Conservation (phyloP, 1,284 basidiomycete genomes). For the Naganishia albida region DNA sequence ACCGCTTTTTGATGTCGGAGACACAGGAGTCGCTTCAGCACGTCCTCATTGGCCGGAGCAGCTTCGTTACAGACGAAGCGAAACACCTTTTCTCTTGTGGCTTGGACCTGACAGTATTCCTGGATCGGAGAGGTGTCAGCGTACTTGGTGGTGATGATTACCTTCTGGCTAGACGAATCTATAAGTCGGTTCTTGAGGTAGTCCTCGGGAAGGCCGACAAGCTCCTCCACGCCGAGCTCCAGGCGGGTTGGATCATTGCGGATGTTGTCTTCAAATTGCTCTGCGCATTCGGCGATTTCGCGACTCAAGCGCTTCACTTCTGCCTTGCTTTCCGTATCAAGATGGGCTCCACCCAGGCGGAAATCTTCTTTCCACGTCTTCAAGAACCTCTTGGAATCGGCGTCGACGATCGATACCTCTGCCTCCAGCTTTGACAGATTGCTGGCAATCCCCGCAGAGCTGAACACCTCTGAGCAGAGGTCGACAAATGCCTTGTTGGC, state of each 20-base stretch:
- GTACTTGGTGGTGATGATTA: not conserved
- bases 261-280: constrained; percentile 7
- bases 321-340: not conserved
- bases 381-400: constrained; percentile 5
- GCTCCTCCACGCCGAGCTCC: constrained; percentile 5
- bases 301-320: not conserved
- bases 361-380: constrained; percentile 6
- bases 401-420: not conserved
- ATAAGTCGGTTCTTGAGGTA: not conserved
- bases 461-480: not conserved
- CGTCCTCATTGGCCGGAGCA: not conserved
- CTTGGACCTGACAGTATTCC: constrained; percentile 6
- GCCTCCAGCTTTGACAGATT: not conserved
- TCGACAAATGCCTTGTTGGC: constrained; percentile 4
- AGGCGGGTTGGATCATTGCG: constrained; percentile 7
- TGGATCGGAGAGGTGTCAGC: not conserved
- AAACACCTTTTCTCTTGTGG: constrained; percentile 3
- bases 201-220: constrained; percentile 7
- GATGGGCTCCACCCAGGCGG: constrained; percentile 7
- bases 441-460: not conserved
- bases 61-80: not conserved
- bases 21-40: not conserved
- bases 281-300: not conserved
- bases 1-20: constrained; percentile 3
- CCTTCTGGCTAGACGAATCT: not conserved